phyloP scores from a whole-genome alignment of 2,329 filamentous ascomycete genomes.

The Pyrenophora graminea region DNA sequence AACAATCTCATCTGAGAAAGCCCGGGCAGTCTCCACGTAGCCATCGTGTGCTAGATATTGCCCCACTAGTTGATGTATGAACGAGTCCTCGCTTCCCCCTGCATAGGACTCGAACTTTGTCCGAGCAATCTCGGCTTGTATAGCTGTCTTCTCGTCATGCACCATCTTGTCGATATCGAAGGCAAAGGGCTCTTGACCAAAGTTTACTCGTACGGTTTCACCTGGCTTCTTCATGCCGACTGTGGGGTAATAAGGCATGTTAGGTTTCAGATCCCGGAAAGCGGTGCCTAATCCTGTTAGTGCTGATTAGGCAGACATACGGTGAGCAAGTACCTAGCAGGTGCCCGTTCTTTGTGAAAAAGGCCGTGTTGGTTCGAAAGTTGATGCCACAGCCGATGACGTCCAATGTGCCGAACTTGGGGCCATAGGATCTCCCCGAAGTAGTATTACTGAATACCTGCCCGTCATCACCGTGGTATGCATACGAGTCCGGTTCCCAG shows the following conservation, averaged over 20 bases:
- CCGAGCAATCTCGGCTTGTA: slow-evolving; percentile 39
- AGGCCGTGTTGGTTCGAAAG: slow-evolving; percentile 63
- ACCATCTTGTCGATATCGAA: slow-evolving; percentile 91
- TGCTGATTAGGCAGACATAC: slow-evolving; percentile 11
- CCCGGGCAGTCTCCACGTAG: slow-evolving; percentile 88
- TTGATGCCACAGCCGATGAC: slow-evolving; percentile 69
- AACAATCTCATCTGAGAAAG: slow-evolving; percentile 81
- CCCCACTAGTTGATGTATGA: slow-evolving; percentile 81
- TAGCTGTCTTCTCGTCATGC: slow-evolving; percentile 40
- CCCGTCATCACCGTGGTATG: slow-evolving; percentile 69
- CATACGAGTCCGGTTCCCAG: slow-evolving; percentile 69
- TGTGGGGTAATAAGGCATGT: slow-evolving; percentile 66
- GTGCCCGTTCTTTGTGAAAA: slow-evolving; percentile 69
- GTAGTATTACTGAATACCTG: slow-evolving; percentile 64
- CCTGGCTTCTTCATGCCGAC: slow-evolving; percentile 69
- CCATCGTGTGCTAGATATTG: slow-evolving; percentile 95
- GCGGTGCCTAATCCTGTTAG: slow-evolving; percentile 62
- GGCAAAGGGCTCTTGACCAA: slow-evolving; percentile 74
- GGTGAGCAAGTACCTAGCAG: slow-evolving; percentile 53
- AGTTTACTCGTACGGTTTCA: slow-evolving; percentile 64
- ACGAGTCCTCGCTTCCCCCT: slow-evolving; percentile 68
- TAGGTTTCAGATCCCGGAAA: slow-evolving; percentile 67
- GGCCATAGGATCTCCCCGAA: slow-evolving; percentile 62
- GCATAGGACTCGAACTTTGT: slow-evolving; percentile 22
- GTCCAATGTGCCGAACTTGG: slow-evolving; percentile 62